These are phyloP conservation scores for Shiraia bambusicola DNA, from an alignment of 2,329 filamentous ascomycete species.

Conservation along the genomic window DNA sequence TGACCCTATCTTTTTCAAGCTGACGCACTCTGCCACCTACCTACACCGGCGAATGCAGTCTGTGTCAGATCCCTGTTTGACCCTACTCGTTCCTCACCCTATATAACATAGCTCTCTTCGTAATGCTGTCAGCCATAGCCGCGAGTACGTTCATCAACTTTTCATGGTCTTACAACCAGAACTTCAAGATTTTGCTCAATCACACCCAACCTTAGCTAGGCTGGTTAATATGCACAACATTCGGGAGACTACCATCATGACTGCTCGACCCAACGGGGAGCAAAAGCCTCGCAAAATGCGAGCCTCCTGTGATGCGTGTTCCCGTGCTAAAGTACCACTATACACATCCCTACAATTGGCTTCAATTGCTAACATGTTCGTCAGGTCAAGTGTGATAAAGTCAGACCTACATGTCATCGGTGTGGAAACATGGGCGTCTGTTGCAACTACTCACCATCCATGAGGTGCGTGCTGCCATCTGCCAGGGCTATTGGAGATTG, in stretches of 20 bases:
- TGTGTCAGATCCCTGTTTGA: constrained; percentile 21
- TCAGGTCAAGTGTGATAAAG: constrained; percentile 42
- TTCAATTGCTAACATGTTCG: constrained; percentile 5
- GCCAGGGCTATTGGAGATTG: constrained; percentile 9
- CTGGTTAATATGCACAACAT: constrained; percentile 27
- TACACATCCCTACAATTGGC: not conserved
- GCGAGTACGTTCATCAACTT: constrained; percentile 10
- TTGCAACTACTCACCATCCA: constrained; percentile 44
- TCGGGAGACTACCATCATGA: constrained; percentile 21
- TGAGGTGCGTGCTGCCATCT: constrained; percentile 32
- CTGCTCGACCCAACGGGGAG: constrained; percentile 24
- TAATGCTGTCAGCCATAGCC: constrained; percentile 15
- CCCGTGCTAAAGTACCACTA: constrained; percentile 34
- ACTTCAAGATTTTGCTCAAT: constrained; percentile 26
- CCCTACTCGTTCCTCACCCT: constrained; percentile 22
- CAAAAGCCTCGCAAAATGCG: constrained; percentile 41
- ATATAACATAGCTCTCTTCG: constrained; percentile 35
- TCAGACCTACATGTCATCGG: constrained; percentile 40
- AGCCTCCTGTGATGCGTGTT: constrained; percentile 43
- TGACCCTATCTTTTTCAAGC: constrained; percentile 29
- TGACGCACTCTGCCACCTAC: constrained; percentile 27
- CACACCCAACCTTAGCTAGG: constrained; percentile 25
- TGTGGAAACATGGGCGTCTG: constrained; percentile 43
- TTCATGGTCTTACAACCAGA: constrained; percentile 35
- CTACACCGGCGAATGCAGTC: constrained; percentile 28